Base-by-base conservation (phyloP, 2,329 filamentous ascomycete species). In the Botrytis sinoallii region DNA sequence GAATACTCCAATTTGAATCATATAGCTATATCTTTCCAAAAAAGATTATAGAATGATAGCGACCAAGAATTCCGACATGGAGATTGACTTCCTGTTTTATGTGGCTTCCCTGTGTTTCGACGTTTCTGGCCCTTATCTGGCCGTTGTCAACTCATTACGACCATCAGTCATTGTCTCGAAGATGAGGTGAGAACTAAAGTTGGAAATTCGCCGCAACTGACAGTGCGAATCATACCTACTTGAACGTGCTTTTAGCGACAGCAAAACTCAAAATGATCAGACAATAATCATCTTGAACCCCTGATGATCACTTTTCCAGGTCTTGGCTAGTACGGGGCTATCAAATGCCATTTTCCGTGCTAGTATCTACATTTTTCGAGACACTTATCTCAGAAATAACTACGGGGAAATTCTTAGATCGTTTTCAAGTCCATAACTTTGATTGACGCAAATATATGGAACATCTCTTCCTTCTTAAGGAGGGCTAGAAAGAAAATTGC, bases 341-440 rank as follows among this genome's bases (percentile, higher is more conserved):
- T 29, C 14, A 29, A 18, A 55, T 29, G n/a, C 6, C 14, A 9
- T 16, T 29, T n/a, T 18, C 7, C 14, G 52, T 55, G 52, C 14
- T 55, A 29, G 3, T 18, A 29, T n/a, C 52, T 29, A 55, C 16
- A 29, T 18, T 55, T 29, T 1, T 29, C 6, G 14, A 29, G 12
- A 55, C 6, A 29, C 14, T 2, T 16, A 29, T 29, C 52, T 29
- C 14, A 55, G 14, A 55, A 29, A n/a, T 29, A 14, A 16, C n/a
- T 0, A 29, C 12, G 3, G 5, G 6, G 2, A 18, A 3, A 3
- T 18, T 18, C 3, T 8, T 14, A 14, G 7, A 2, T 6, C 4
- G 25, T n/a, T 52, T 10, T 55, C 3, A 3, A 4, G 6, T 29
- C 52, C 14, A 55, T n/a, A 29, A 18, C 14, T 29, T 55, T 29